Evolutionary conservation across 352 stramenopile genomes (phyloP).

Genomic region (Pythium aphanidermatum): DNA sequence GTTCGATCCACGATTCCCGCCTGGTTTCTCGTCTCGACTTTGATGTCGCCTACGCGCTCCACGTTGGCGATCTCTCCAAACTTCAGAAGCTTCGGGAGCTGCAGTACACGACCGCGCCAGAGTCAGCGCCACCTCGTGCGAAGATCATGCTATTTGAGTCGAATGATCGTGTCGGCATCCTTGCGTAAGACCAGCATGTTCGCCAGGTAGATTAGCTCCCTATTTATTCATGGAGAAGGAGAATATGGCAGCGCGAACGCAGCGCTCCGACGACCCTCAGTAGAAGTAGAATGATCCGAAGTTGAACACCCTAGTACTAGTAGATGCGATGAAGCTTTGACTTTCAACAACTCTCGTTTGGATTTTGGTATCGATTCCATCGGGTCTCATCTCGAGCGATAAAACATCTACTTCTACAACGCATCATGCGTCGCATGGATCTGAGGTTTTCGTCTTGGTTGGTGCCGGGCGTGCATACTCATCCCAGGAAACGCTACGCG

Average conservation of each 20-base stretch:
- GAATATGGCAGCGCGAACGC: not conserved
- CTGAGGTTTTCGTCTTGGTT: no score
- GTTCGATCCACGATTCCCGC: constrained; percentile 31
- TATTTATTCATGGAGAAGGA: constrained; percentile 16
- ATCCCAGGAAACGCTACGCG: no score
- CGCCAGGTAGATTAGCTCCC: not conserved
- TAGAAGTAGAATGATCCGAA: no score
- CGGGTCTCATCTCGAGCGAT: no score
- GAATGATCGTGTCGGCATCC: constrained; percentile 9
- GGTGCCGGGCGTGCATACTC: no score
- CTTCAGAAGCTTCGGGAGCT: constrained; percentile 16
- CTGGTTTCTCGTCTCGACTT: constrained; percentile 28
- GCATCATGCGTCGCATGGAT: no score
- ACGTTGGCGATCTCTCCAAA: constrained; percentile 22
- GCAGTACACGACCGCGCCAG: not conserved
- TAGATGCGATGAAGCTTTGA: no score
- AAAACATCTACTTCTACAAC: no score
- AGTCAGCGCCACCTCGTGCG: not conserved
- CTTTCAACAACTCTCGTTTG: no score
- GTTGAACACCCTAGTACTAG: no score
- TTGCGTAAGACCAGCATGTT: not conserved
- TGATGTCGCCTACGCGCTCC: constrained; percentile 12
- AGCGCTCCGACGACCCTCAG: no score
- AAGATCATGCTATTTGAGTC: constrained; percentile 20
- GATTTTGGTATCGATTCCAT: no score